A percentile compares a stretch with the other conserved stretches of the same genome.
These are phyloP conservation scores for Sarcomyxa edulis DNA, from an alignment of 768 basidiomycete genomes.

Conservation along the genomic window DNA sequence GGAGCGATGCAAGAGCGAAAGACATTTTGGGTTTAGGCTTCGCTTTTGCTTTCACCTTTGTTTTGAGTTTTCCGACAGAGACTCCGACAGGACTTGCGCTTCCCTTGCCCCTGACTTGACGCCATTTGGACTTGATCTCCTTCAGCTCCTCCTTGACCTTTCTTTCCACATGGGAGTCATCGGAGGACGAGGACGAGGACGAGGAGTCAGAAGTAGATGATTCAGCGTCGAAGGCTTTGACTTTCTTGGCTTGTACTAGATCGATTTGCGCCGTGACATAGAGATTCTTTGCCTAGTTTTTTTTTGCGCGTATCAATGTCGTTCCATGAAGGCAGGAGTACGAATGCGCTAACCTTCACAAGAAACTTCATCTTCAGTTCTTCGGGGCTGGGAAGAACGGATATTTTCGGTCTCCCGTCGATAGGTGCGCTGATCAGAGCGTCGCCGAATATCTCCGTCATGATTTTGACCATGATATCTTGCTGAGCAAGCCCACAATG, in stretches of 20 bases:
- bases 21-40: slow-evolving; percentile 61
- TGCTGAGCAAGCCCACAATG: slow-evolving; percentile 82
- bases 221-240: neutral
- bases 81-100: slow-evolving; percentile 6
- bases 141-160: slow-evolving; percentile 4
- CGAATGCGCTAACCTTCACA: slow-evolving; percentile 59
- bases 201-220: neutral
- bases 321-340: neutral
- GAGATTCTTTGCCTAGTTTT: slow-evolving; percentile 78
- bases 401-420: slow-evolving; percentile 42
- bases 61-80: slow-evolving; percentile 1
- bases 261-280: slow-evolving; percentile 41
- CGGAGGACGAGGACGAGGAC: slow-evolving; percentile 11
- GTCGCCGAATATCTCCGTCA: slow-evolving; percentile 49
- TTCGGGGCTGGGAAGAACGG: slow-evolving; percentile 76
- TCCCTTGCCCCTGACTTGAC: slow-evolving; percentile 8
- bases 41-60: no score
- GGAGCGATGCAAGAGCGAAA: slow-evolving; percentile 58
- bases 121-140: slow-evolving; percentile 5
- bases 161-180: slow-evolving; percentile 4
- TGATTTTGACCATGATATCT: slow-evolving; percentile 69
- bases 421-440: slow-evolving; percentile 30
- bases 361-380: slow-evolving; percentile 74
- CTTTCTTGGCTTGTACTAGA: no score
- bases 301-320: no score